Evolutionary conservation across 495 filamentous ascomycete species (phyloP), one percentile per base, ranked within the genome.

Genomic region (Bombardia bombarda): DNA sequence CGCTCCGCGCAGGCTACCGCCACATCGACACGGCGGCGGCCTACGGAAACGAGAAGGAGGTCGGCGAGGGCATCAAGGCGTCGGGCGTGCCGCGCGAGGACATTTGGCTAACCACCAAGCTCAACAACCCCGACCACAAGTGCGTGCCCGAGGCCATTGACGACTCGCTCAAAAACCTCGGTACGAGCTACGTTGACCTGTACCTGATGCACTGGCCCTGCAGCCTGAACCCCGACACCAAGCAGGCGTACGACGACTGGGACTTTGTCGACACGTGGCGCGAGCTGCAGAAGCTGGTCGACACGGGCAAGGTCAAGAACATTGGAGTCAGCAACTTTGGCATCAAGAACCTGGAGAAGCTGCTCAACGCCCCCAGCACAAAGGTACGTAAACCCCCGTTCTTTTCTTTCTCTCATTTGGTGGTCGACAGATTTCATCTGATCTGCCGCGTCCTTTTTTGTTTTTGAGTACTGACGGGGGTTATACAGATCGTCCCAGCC

Each of bases 41-140:
- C 16, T 94, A 94, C 59, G 82, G 80, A 53, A 94, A 93, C 67
- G 89, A 94, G 66, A 64, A 75, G 38, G 85, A 87, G 55, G 85
- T 92, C 42, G 88, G 85, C 45, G 67, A 82, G 49, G 88, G 84
- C 33, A 87, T 93, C 56, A 71, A 70, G 46, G 83, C 86, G 49
- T 86, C 83, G 8, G 86, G 86, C 32, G 79, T 95, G 1, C 83
- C 86, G 22, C 81, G 87, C 30, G 73, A 80, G 24, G 70, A 93
- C 61, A 83, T 94, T 61, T 94, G 81, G 77, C 67, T 93, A 60
- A 90, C 87, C 32, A 92, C 87, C 49, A 95, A 93, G 74, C 76
- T 92, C 39, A 78, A 87, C 67, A 90, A 90, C 72, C 66, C 80
- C 38, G 86, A 78, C 76, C 87, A 94, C 68, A 74, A 83, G 57